Conservation (phyloP, 768 basidiomycete species). For the Suillus variegatus region DNA sequence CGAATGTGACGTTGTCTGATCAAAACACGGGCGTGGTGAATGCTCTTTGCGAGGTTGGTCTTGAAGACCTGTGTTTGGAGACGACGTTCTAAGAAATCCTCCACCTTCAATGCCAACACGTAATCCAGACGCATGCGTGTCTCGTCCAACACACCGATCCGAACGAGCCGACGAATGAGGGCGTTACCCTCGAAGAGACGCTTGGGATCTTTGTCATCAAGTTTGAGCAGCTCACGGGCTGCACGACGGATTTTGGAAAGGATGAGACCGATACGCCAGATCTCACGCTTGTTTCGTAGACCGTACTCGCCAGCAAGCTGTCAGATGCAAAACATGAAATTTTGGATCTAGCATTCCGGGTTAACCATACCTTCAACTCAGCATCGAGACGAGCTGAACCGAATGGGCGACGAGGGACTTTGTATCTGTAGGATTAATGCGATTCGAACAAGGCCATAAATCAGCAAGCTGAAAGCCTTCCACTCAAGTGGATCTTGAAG, state of each 20-base stretch:
- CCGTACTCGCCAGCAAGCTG: conserved; percentile 99
- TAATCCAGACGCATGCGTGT: conserved; percentile 99
- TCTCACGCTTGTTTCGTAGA: conserved; percentile 99
- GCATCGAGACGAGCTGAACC: conserved; percentile 98
- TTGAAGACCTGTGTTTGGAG: conserved; percentile 99
- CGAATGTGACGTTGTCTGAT: conserved; percentile 99
- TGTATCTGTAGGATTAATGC: conserved; percentile 76
- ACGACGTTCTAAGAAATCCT: conserved; percentile 99
- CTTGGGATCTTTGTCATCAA: conserved; percentile 99
- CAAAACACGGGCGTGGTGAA: conserved; percentile 97
- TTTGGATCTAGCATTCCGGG: not conserved
- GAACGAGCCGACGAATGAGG: conserved; percentile 93
- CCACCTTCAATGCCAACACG: conserved; percentile 98
- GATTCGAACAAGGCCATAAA: conserved; percentile 38
- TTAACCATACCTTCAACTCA: conserved; percentile 84
- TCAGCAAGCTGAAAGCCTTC: conserved; percentile 69
- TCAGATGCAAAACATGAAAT: conserved; percentile 9
- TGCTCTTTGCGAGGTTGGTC: conserved; percentile 94
- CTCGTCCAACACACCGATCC: conserved; percentile 99
- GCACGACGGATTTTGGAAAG: conserved; percentile 99
- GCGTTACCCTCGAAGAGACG: conserved; percentile 99
- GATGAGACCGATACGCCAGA: conserved; percentile 98
- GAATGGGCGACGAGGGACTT: conserved; percentile 97
- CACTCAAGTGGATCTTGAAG: conserved; percentile 71
- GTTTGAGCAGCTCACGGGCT: conserved; percentile 99